A percentile compares a stretch with the other conserved stretches of the same genome.
Conservation (phyloP, 768 basidiomycete genomes). For the Serendipita sp. region DNA sequence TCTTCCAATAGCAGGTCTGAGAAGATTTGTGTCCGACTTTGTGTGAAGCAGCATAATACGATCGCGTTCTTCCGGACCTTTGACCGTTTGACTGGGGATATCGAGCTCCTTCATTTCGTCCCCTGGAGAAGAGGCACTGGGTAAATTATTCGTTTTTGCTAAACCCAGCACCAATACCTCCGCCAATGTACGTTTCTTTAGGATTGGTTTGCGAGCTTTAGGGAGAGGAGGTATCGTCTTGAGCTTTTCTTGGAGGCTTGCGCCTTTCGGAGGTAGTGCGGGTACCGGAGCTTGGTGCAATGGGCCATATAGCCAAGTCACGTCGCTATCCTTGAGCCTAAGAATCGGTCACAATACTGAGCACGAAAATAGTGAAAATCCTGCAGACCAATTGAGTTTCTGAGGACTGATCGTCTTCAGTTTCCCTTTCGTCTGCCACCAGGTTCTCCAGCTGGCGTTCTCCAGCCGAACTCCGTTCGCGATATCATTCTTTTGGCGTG, state of each 20-base stretch:
- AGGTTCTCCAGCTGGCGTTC: conserved; percentile 97
- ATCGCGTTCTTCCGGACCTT: conserved; percentile 2
- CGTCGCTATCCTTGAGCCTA: conserved; percentile 98
- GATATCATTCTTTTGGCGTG: conserved; percentile 94
- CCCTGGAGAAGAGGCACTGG: conserved; percentile 32
- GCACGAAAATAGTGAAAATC: too few species aligned
- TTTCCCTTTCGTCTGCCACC: conserved; percentile 98
- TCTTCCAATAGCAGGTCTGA: conserved; percentile 27
- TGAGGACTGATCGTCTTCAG: conserved; percentile 91
- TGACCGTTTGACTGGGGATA: not conserved
- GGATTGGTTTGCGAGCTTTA: conserved; percentile 60
- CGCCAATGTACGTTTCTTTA: conserved; percentile 86
- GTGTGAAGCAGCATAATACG: conserved; percentile 42
- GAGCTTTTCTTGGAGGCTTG: conserved; percentile 13
- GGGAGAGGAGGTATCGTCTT: conserved; percentile 3
- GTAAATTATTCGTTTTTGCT: conserved; percentile 14
- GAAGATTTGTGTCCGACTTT: conserved; percentile 77
- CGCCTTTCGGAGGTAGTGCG: conserved; percentile 44
- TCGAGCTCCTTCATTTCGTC: conserved; percentile 29
- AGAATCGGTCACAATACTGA: not conserved
- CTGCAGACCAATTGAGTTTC: conserved; percentile 84
- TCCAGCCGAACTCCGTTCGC: conserved; percentile 87
- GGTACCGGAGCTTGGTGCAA: conserved; percentile 87
- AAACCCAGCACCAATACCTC: conserved; percentile 44
- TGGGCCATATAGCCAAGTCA: conserved; percentile 97